A percentile compares a stretch with the other conserved stretches of the same genome.
Evolutionary conservation across 208 protist species (phyloP).

Genomic region (Naegleria gruberi): DNA sequence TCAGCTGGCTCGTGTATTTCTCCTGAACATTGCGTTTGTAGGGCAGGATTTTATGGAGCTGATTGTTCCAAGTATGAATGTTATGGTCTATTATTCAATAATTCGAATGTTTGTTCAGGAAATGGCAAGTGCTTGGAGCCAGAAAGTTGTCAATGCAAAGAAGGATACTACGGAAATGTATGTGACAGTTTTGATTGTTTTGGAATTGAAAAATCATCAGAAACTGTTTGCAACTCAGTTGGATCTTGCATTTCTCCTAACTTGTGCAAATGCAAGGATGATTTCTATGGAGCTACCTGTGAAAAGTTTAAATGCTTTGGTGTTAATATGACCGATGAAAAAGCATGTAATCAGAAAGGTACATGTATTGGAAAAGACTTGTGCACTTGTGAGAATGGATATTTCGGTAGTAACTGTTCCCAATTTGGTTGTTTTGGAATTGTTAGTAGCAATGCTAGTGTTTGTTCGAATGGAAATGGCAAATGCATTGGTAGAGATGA

Average conservation of each 20-base stretch:
- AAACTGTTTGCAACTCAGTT: not conserved
- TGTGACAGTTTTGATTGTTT: not conserved
- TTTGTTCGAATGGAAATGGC: not conserved
- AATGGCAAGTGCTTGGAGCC: not conserved
- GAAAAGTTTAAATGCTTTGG: not conserved
- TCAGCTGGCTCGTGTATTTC: not conserved
- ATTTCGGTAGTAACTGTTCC: no score
- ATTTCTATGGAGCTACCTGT: not conserved
- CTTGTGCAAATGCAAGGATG: not conserved
- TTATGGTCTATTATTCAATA: not conserved
- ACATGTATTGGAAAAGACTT: not conserved
- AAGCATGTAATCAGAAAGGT: not conserved
- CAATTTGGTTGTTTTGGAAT: not conserved
- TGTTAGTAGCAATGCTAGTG: not conserved
- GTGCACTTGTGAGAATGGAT: not conserved
- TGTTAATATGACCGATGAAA: not conserved
- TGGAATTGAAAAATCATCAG: no score
- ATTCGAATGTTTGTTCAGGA: not conserved
- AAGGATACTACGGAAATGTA: not conserved
- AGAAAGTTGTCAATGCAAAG: not conserved
- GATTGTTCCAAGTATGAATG: not conserved
- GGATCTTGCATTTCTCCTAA: not conserved
- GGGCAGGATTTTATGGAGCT: not conserved
- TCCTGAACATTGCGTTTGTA: not conserved
- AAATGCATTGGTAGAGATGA: not conserved